A percentile compares a stretch with the other conserved stretches of the same genome.
Evolutionary conservation across 345 rosid genomes (phyloP).

Genomic region (Trapa bicornis): DNA sequence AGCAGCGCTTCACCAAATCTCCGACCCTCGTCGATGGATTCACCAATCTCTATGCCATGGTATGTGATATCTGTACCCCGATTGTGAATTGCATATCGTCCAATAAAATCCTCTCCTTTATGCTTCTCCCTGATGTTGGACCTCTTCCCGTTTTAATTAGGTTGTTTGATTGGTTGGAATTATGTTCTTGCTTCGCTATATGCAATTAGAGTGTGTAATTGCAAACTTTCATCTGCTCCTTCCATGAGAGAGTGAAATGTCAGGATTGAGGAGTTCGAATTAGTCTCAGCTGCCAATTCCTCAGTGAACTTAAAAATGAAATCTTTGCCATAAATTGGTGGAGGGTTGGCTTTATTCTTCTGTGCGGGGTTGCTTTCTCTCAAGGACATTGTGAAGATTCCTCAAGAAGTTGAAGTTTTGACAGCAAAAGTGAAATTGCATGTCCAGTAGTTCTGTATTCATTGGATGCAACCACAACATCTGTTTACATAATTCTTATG

Average conservation of each 20-base stretch:
- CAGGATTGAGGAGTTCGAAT: neutral
- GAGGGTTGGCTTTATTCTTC: no score
- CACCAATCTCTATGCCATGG: slow-evolving; percentile 94
- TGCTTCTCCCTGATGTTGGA: neutral
- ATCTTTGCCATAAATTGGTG: neutral
- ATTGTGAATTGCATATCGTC: no score
- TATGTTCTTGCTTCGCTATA: neutral
- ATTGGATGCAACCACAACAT: neutral
- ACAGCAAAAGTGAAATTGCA: no score
- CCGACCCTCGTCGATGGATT: slow-evolving; percentile 91
- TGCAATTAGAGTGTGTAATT: neutral
- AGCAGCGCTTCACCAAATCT: slow-evolving; percentile 79
- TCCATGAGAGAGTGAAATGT: neutral
- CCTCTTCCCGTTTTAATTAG: neutral
- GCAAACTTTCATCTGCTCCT: neutral
- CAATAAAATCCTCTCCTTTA: neutral
- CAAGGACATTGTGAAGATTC: no score
- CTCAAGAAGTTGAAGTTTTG: no score
- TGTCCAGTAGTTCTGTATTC: no score
- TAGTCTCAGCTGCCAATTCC: no score
- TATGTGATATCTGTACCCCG: slow-evolving; percentile 6
- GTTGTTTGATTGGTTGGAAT: neutral
- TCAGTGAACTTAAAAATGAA: no score
- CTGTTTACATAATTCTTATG: neutral
- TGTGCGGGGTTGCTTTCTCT: no score